Evolutionary conservation across 441 rosid species (phyloP), one percentile per base, ranked within the genome.

Genomic region (Oxalis stricta): DNA sequence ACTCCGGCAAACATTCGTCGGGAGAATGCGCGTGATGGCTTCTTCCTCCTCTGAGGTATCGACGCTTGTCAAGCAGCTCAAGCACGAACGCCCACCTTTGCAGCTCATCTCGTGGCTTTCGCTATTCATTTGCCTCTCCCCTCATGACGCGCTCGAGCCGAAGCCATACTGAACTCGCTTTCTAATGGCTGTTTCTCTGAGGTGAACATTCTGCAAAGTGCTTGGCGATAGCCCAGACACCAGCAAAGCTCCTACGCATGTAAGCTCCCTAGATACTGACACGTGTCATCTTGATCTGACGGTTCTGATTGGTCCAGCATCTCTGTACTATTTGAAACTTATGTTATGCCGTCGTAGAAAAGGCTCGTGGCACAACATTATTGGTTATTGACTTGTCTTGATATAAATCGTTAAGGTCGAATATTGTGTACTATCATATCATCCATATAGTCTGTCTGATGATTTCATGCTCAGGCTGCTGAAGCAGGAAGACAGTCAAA

Each of bases 201-300:
- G 66, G 68, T 76, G 16, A 66, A 65, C 34, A 85, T 89, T 17
- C 95, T n/a, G 96, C 28, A 72, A 60, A 45, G 55, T 55, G 48
- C 80, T 89, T 0, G 97, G 97, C 7, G 88, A 85, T 52, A 85
- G 83, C 33, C 96, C 97, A 3, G 94, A 85, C 57, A 89, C 94
- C 9, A 89, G 98, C 73, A 89, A 82, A 65, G 97, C 97, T 46
- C 91, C n/a, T 84, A 45, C 73, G 95, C 65, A 79, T 79, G 95
- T 84, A 60, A 54, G 44, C 32, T 22, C 41, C 26, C n/a, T 38
- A 2, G 1, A 16, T 5, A 24, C 50, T 50, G 22, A 12, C 21
- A 45, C 42, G 34, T 18, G 32, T 33, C 21, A 35, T 16, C 0
- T 17, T 11, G 7, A 47, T 55, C 53, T 4, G 12, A 46, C 48